Conservation (phyloP, 2,329 filamentous ascomycete genomes). For the Aureobasidium sp. region DNA sequence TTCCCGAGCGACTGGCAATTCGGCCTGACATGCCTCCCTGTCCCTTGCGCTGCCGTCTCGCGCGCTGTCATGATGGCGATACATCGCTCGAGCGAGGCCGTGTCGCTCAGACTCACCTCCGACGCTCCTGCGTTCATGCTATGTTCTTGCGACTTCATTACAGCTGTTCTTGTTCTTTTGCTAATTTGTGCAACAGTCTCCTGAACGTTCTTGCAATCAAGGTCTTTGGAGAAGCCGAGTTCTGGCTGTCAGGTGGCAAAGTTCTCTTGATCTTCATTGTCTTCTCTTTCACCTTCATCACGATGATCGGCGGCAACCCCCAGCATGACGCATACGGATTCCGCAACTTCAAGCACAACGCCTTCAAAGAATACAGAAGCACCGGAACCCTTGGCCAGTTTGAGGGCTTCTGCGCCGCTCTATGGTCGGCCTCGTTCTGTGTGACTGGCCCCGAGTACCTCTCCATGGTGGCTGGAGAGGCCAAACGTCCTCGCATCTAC, state of each 20-base stretch:
- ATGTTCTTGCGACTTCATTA: no score
- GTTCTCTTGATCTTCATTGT: conserved; percentile 36
- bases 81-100: no score
- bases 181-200: conserved; percentile 18
- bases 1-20: background rate
- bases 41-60: no score
- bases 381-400: conserved; percentile 2
- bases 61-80: no score
- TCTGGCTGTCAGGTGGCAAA: conserved; percentile 46
- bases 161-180: background rate
- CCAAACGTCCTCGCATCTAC: conserved; percentile 37
- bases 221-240: conserved; percentile 36
- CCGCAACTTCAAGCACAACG: conserved; percentile 33
- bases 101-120: no score
- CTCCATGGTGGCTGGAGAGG: conserved; percentile 42
- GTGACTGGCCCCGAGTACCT: conserved; percentile 44
- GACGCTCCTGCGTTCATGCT: no score
- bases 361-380: conserved; percentile 25
- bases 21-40: background rate
- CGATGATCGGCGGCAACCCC: conserved; percentile 28
- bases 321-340: conserved; percentile 35
- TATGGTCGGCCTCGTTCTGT: conserved; percentile 37
- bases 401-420: conserved; percentile 30
- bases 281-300: conserved; percentile 27
- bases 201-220: conserved; percentile 40